Evolutionary conservation across 352 stramenopile species (phyloP), one percentile per base, ranked within the genome.

Genomic region (Pythium dissimile): DNA sequence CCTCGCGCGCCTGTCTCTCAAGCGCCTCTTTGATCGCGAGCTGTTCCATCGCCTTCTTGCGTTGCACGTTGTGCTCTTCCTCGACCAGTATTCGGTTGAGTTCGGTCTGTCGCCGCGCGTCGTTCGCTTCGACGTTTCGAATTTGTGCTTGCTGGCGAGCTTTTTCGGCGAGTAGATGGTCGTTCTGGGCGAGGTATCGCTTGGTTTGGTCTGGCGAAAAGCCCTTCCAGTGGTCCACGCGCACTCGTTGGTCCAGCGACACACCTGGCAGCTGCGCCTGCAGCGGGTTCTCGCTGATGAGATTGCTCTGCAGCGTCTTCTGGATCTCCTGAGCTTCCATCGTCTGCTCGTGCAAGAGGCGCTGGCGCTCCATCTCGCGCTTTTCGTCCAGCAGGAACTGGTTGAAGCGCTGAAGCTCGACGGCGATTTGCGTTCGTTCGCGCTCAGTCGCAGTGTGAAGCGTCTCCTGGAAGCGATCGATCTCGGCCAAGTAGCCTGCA

Each of bases 221-320:
- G 0, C 82, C 82, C 53, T 92, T 92, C 80, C 80, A 92, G 54
- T 89, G 80, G 63, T 92, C 82, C 7, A 92, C 77, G 30, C 82
- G 79, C 21, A 92, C 80, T 7, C 82, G 77, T 16, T 80, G 75
- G 13, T 80, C 70, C 8, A 80, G 45, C 1, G 72, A 39, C 13
- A 70, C 61, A 15, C 61, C 68, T 7, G 71, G 71, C 5, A 80
- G 52, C 13, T 73, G 64, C 1, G 79, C 77, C 46, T 89, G 75
- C 35, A 74, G 50, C 6, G 77, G 73, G 49, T 88, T 88, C 55
- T 92, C 81, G 52, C 79, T 92, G 32, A 92, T 66, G 16, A 92
- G 62, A 43, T 88, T 69, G 53, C 81, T 89, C 18, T 75, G 21
- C 10, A 88, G 43, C 12, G 74, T 80, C 24, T 73, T 64, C n/a